Conservation (phyloP, 2,329 filamentous ascomycete species). For the Hypocrella siamensis region DNA sequence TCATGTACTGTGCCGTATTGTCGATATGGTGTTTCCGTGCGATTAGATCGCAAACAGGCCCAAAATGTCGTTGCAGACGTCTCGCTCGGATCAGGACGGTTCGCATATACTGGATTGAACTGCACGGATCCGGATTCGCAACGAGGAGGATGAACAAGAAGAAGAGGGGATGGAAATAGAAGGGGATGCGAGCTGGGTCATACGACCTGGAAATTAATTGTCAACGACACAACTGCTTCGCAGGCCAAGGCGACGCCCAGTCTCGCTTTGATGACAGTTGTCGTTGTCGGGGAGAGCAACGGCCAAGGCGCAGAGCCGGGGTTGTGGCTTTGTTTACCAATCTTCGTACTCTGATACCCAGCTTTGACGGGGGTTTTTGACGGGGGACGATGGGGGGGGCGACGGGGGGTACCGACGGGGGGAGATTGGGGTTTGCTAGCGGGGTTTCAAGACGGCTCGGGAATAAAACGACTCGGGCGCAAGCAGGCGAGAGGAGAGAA, state of each 20-base stretch:
- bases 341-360: constrained; percentile 19
- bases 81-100: too few species aligned
- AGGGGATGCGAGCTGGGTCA: constrained; percentile 1
- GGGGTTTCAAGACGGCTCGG: constrained; percentile 2
- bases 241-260: constrained; percentile 2
- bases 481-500: constrained; percentile 1
- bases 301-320: constrained; percentile 4
- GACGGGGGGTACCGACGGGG: too few species aligned
- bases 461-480: constrained; percentile 2
- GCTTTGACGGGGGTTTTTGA: constrained; percentile 10
- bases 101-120: too few species aligned
- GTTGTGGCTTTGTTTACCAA: constrained; percentile 21
- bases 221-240: constrained; percentile 1
- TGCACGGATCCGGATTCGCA: too few species aligned
- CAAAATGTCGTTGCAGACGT: too few species aligned
- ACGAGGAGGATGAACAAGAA: too few species aligned
- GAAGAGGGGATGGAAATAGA: not conserved
- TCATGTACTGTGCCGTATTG: constrained; percentile 8
- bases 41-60: too few species aligned
- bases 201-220: too few species aligned
- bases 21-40: not conserved
- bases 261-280: constrained; percentile 5
- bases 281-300: constrained; percentile 20
- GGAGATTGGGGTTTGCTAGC: constrained; percentile 3
- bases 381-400: too few species aligned